These are phyloP conservation scores for Termitomyces sp. DNA, from an alignment of 768 basidiomycete species.

Conservation along the genomic window DNA sequence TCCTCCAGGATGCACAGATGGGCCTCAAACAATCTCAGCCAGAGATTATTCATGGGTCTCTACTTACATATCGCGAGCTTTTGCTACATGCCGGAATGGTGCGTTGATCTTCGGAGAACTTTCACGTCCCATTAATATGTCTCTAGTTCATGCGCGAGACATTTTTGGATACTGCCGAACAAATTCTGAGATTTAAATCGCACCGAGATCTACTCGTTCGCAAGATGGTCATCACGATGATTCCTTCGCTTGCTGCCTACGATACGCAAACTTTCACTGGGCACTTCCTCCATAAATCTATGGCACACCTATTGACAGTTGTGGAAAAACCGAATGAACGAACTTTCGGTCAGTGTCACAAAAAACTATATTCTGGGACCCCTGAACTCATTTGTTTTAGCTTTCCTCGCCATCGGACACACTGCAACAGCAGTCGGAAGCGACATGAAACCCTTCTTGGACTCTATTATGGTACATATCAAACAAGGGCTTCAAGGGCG, in stretches of 20 bases:
- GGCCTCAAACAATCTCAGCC: slow-evolving; percentile 78
- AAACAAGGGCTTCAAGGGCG: slow-evolving; percentile 84
- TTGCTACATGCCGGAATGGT: slow-evolving; percentile 94
- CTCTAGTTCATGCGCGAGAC: slow-evolving; percentile 84
- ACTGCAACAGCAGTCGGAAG: slow-evolving; percentile 88
- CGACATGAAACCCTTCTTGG: slow-evolving; percentile 95
- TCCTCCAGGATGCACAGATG: slow-evolving; percentile 84
- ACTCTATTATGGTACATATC: slow-evolving; percentile 84
- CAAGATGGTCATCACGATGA: slow-evolving; percentile 92
- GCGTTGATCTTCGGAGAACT: slow-evolving; percentile 22
- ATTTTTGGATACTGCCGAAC: slow-evolving; percentile 84
- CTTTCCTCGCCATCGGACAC: slow-evolving; percentile 95
- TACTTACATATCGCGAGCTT: slow-evolving; percentile 89
- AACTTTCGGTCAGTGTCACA: slow-evolving; percentile 64
- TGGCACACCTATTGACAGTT: slow-evolving; percentile 87
- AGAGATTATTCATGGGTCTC: slow-evolving; percentile 89
- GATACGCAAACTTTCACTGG: slow-evolving; percentile 91
- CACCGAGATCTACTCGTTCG: slow-evolving; percentile 86
- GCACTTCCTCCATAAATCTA: slow-evolving; percentile 88
- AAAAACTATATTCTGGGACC: not conserved
- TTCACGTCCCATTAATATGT: not conserved
- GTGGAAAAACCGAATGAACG: slow-evolving; percentile 88
- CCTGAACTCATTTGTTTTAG: slow-evolving; percentile 34
- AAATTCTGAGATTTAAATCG: slow-evolving; percentile 83
- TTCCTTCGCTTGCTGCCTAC: slow-evolving; percentile 92